These are phyloP conservation scores for Cladophialophora immunda DNA, from an alignment of 2,329 filamentous ascomycete genomes.

Conservation along the genomic window DNA sequence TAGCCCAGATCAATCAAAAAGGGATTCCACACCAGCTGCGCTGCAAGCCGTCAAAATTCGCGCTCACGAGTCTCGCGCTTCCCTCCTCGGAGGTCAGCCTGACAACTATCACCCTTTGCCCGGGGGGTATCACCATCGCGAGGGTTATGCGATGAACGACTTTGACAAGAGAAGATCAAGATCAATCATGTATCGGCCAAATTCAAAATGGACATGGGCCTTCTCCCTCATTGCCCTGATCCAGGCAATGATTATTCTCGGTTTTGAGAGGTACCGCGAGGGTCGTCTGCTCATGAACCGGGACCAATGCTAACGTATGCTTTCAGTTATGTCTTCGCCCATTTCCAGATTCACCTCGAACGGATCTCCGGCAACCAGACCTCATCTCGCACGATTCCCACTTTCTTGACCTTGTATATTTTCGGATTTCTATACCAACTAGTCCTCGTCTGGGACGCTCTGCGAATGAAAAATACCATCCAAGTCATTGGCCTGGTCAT, in stretches of 20 bases:
- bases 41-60: conserved; percentile 58
- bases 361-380: conserved; percentile 52
- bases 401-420: conserved; percentile 94
- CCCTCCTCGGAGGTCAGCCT: conserved; percentile 65
- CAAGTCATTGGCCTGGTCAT: conserved; percentile 95
- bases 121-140: conserved; percentile 61
- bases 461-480: conserved; percentile 96
- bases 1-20: conserved; percentile 16
- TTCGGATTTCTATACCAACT: conserved; percentile 96
- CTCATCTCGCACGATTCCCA: conserved; percentile 77
- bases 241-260: conserved; percentile 82
- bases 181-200: conserved; percentile 74
- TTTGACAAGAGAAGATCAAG: conserved; percentile 34
- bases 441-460: conserved; percentile 88
- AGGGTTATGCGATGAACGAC: conserved; percentile 55
- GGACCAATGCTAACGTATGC: background rate
- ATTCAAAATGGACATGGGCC: conserved; percentile 84
- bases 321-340: conserved; percentile 83
- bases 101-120: conserved; percentile 60
- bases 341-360: conserved; percentile 72
- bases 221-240: conserved; percentile 78
- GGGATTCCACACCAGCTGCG: conserved; percentile 15
- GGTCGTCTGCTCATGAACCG: background rate
- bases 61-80: conserved; percentile 64
- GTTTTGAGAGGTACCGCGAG: conserved; percentile 80